Base-by-base conservation (phyloP, 1,284 basidiomycete species). In the Ustilago esculenta region DNA sequence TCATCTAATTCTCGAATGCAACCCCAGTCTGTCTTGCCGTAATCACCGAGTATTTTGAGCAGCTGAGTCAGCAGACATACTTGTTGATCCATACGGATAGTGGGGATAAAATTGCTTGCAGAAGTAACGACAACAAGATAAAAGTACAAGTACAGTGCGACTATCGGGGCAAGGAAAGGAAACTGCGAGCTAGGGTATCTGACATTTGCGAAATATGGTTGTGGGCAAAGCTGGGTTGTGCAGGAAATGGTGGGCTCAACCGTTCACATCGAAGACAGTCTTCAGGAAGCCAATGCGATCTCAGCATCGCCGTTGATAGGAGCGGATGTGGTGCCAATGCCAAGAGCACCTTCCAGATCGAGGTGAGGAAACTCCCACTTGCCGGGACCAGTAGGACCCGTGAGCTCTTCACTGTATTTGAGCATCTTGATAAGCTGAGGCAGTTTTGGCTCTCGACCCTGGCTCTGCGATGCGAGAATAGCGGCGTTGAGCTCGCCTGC, bases 401-500 rank as follows among this genome's bases (percentile, higher is more conserved):
- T 83, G 84, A 91, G 84, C 45, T 86, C 86, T 83, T 97, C 93
- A 3, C 93, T 94, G 91, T 92, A 97, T 34, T 86, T 88, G 76
- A 95, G 85, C 76, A 97, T 85, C 82, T 90, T 89, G 80, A 97
- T 84, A 72, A 98, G 82, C n/a, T 88, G 89, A 14, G 90, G 88
- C 41, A 98, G 84, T 84, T 95, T 97, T 40, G 94, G 92, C 77
- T 95, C 92, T 80, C 90, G 90, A 0, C 93, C 92, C 77, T 97
- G 92, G 66, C 92, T 91, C 70, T 94, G 86, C 76, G 89, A 91
- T 73, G 93, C 91, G 72, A 98, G 85, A 56, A 98, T 95, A 21
- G 95, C 94, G 0, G 92, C 90, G 79, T 98, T 98, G 76, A 98
- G 89, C 83, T 96, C 91, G 10, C 83, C 83, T 4, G 95, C 94